A percentile compares a stretch with the other conserved stretches of the same genome.
These are phyloP conservation scores for Metschnikowia baotianmanensis DNA, from an alignment of 805 yeast species.

Conservation along the genomic window DNA sequence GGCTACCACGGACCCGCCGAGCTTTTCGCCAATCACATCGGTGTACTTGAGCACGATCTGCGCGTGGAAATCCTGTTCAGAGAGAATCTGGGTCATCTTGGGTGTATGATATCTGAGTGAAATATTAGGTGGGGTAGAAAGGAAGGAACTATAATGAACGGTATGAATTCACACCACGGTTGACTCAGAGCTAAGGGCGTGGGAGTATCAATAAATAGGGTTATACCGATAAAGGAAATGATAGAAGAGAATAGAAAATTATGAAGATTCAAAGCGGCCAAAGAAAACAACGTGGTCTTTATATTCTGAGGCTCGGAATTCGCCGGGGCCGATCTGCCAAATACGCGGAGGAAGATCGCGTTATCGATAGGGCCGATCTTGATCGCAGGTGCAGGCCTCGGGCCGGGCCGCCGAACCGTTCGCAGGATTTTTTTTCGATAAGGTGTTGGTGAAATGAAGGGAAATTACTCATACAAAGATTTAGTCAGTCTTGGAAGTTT, in stretches of 20 bases:
- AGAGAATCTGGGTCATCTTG: constrained; percentile 20
- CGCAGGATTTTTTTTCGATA: not conserved
- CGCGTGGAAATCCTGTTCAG: constrained; percentile 41
- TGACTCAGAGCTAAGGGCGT: too few species aligned
- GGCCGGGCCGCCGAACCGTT: constrained; percentile 2
- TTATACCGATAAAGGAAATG: not conserved
- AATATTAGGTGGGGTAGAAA: too few species aligned
- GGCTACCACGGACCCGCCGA: constrained; percentile 72
- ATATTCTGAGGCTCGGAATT: not conserved
- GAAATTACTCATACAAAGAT: too few species aligned
- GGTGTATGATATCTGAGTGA: not conserved
- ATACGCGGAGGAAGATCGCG: too few species aligned
- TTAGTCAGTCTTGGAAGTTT: too few species aligned
- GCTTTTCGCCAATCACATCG: constrained; percentile 80
- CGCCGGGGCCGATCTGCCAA: too few species aligned
- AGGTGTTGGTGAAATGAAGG: not conserved
- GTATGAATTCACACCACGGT: too few species aligned
- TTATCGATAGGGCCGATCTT: constrained; percentile 9
- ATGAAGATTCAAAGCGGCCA: too few species aligned
- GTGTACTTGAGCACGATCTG: constrained; percentile 52
- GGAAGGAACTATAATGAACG: too few species aligned
- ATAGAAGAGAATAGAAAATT: not conserved
- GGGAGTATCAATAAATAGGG: too few species aligned
- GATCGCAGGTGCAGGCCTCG: not conserved
- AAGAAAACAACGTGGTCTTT: too few species aligned